A percentile compares a stretch with the other conserved stretches of the same genome.
Evolutionary conservation across 75 land plant genomes (phyloP).

Genomic region (Pseudotsuga menziesii): DNA sequence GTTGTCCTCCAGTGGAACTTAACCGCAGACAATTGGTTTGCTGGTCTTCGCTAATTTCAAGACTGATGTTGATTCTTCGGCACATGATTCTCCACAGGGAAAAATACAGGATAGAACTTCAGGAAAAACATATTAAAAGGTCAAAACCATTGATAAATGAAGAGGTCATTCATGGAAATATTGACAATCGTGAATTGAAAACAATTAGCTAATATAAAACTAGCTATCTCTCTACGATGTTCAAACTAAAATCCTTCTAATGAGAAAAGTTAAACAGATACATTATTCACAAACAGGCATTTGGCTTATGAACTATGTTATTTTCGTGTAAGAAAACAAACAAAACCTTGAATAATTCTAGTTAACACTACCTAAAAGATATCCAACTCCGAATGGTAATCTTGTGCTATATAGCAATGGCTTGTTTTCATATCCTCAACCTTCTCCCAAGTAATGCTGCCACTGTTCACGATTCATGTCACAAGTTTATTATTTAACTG

Average conservation of each 20-base stretch:
- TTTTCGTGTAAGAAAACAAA: too few species aligned
- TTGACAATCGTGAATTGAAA: too few species aligned
- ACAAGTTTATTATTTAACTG: neutral
- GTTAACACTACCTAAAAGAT: slow-evolving; percentile 71
- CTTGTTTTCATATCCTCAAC: slow-evolving; percentile 87
- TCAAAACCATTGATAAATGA: neutral
- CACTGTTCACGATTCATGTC: slow-evolving; percentile 28
- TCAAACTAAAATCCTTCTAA: neutral
- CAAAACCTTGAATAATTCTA: too few species aligned
- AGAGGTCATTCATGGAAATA: neutral
- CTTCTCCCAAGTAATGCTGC: slow-evolving; percentile 86
- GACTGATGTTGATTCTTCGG: too few species aligned
- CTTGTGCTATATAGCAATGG: slow-evolving; percentile 82
- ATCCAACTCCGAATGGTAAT: slow-evolving; percentile 67
- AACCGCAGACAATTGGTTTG: too few species aligned
- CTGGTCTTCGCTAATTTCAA: too few species aligned
- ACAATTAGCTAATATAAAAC: too few species aligned
- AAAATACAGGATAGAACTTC: too few species aligned
- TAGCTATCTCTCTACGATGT: neutral
- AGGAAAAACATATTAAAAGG: too few species aligned
- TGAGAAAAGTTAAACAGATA: neutral
- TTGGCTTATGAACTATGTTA: neutral
- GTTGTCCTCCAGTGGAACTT: too few species aligned
- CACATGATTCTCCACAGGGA: too few species aligned
- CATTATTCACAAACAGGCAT: neutral